A percentile compares a stretch with the other conserved stretches of the same genome.
Conservation (phyloP, 306 rosid genomes). For the Erythrophleum fordii region DNA sequence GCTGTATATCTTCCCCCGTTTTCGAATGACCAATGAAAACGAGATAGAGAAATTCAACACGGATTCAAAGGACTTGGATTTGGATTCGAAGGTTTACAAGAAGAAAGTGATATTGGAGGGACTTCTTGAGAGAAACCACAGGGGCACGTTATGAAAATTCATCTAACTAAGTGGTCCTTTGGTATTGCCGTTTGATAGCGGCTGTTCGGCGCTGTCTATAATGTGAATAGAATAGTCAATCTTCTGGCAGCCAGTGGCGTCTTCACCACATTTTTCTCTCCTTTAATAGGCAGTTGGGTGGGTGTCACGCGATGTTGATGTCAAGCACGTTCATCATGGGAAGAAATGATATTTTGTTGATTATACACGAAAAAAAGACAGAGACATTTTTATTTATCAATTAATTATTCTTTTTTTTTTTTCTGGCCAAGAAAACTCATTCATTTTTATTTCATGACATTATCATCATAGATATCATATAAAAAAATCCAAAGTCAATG, state of each 20-base stretch:
- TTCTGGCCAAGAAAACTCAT: too few relatives aligned
- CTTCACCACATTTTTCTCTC: background rate
- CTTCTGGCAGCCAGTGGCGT: background rate
- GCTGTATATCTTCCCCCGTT: constrained; percentile 58
- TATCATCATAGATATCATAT: background rate
- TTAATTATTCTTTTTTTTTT: background rate
- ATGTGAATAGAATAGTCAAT: background rate
- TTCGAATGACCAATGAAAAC: background rate
- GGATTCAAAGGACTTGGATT: constrained; percentile 22
- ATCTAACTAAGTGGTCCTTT: background rate
- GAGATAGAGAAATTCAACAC: background rate
- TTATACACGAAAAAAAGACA: background rate
- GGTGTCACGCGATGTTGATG: background rate
- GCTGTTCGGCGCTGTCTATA: background rate
- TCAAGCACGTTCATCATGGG: background rate
- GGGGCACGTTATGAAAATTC: background rate
- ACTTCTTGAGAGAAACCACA: constrained; percentile 49
- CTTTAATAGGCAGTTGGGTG: background rate
- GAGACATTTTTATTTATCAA: background rate
- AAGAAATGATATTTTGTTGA: background rate
- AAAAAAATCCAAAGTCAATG: background rate
- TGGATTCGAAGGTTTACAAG: constrained; percentile 50
- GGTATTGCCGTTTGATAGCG: background rate
- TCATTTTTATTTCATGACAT: too few relatives aligned
- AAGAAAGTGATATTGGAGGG: constrained; percentile 54